Conservation (phyloP, 2,329 filamentous ascomycete species). For the Ophiostoma montium region DNA sequence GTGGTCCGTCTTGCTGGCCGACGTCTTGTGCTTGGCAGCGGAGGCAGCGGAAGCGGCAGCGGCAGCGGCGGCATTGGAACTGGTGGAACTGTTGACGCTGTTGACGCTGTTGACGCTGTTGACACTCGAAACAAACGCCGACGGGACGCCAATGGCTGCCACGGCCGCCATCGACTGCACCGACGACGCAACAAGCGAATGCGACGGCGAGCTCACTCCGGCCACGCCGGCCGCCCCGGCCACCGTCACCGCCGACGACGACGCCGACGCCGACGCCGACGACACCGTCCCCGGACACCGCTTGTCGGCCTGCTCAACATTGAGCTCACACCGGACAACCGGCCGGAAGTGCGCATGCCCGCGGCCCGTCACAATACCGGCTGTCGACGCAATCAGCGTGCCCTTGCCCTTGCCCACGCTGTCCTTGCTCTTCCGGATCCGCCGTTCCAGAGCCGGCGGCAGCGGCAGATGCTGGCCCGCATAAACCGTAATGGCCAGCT, state of each 20-base stretch:
- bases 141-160: neutral
- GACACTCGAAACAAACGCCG: neutral
- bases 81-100: too few relatives aligned
- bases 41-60: too few relatives aligned
- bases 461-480: conserved; percentile 63
- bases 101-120: too few relatives aligned
- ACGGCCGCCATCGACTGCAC: neutral
- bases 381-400: conserved; percentile 16
- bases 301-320: conserved; percentile 50
- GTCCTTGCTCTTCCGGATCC: conserved; percentile 1
- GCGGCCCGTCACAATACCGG: conserved; percentile 17
- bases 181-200: neutral
- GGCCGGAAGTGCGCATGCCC: conserved; percentile 45
- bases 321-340: conserved; percentile 65
- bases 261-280: neutral
- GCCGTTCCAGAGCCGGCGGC: conserved; percentile 25
- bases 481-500: conserved; percentile 56
- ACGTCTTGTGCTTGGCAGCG: conserved; percentile 40
- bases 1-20: conserved; percentile 28
- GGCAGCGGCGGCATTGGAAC: too few relatives aligned
- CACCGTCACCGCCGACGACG: neutral
- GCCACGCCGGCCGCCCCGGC: too few relatives aligned
- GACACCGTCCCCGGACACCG: conserved; percentile 15
- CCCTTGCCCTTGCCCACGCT: neutral
- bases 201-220: too few relatives aligned